Percentiles rank a stretch among this genome's conserved stretches.
Evolutionary conservation across 306 rosid genomes (phyloP).

Genomic region (Aeschynomene evenia): DNA sequence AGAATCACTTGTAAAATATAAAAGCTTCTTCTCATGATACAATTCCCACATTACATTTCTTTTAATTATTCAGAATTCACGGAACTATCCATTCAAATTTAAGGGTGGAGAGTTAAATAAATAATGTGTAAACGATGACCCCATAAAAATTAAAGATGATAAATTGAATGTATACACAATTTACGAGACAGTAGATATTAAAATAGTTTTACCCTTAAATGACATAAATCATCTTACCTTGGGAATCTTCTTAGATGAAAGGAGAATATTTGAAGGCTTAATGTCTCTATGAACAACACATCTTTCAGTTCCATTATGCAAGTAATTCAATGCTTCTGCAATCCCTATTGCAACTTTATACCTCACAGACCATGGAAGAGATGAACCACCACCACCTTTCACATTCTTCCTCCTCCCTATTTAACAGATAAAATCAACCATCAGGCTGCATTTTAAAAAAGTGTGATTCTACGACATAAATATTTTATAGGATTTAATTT

Average conservation of each 20-base stretch:
- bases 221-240: slow-evolving; percentile 55
- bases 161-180: too few relatives aligned
- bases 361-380: slow-evolving; percentile 74
- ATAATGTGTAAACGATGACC: too few relatives aligned
- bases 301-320: slow-evolving; percentile 78
- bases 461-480: too few relatives aligned
- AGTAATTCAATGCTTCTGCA: slow-evolving; percentile 64
- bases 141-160: too few relatives aligned
- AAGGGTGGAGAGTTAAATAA: too few relatives aligned
- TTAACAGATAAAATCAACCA: slow-evolving; percentile 27
- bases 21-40: too few relatives aligned
- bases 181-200: too few relatives aligned
- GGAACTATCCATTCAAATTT: too few relatives aligned
- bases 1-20: not conserved
- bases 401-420: slow-evolving; percentile 59
- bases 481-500: too few relatives aligned
- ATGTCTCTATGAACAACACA: slow-evolving; percentile 84
- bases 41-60: not conserved
- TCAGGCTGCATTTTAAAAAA: too few relatives aligned
- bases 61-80: too few relatives aligned
- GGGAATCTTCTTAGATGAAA: slow-evolving; percentile 74
- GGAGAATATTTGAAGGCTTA: slow-evolving; percentile 89
- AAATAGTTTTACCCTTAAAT: too few relatives aligned
- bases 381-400: slow-evolving; percentile 45
- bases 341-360: slow-evolving; percentile 72